Base-by-base conservation (phyloP, 2,329 filamentous ascomycete species). In the Fusarium poae region DNA sequence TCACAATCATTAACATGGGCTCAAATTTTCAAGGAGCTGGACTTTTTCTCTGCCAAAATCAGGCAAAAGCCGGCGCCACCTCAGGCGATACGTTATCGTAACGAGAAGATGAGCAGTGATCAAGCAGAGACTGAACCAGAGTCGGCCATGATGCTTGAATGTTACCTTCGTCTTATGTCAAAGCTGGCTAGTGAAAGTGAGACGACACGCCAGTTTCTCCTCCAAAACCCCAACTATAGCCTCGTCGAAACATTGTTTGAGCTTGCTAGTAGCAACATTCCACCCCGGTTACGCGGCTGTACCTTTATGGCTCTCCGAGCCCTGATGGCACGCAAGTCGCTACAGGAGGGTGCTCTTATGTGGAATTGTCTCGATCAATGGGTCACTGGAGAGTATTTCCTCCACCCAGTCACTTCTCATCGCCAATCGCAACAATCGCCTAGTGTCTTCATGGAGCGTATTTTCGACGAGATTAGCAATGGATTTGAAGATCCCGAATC, bases 101-200 rank as follows among this genome's bases (percentile, higher is more conserved):
- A 85, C 55, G 85, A 86, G 46, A 91, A 92, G 77, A 82, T 87
- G 45, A 82, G 87, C 43, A 83, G 83, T 20, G 89, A 91, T 44
- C 86, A 91, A 63, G 89, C 93, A 63, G 94, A 97, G 77, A 85
- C 86, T 29, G 95, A 97, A 76, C 92, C 94, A 6, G 97, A 99
- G 78, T 97, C 93, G 40, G 90, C 91, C n/a, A 92, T 97, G 80
- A 97, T 99, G 93, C 85, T 99, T 29, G 94, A 97, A 76, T 95
- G 93, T 72, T 98, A 98, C 77, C 84, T 99, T 53, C 89, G 95
- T 30, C 85, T 99, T 7, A 92, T 97, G 72, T 89, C 93, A 5
- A 93, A 97, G 77, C 83, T 99, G 12, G 90, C 91, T 65, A 85
- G 86, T 23, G 89, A 95, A 75, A 97, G 93, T 74, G 83, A 86